These are phyloP conservation scores for Teratosphaeria gauchensis DNA, from an alignment of 2,329 filamentous ascomycete genomes.

Conservation along the genomic window DNA sequence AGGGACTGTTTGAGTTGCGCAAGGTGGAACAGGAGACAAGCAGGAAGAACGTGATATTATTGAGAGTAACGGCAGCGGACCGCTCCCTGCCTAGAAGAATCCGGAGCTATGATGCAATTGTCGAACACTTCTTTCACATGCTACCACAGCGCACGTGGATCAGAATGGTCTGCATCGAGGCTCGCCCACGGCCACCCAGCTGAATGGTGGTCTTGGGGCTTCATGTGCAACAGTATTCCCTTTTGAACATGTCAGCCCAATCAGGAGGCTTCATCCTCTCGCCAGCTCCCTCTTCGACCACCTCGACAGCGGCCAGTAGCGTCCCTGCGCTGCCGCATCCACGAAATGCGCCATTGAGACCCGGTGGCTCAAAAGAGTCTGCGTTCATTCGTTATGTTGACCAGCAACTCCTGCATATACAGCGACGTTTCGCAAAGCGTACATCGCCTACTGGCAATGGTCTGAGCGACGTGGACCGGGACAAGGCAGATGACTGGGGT, in stretches of 20 bases:
- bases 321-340: slow-evolving; percentile 39
- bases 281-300: slow-evolving; percentile 40
- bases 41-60: too few relatives aligned
- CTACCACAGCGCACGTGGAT: too few relatives aligned
- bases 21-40: too few relatives aligned
- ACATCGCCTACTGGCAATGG: slow-evolving; percentile 23
- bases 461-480: slow-evolving; percentile 16
- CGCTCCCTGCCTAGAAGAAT: too few relatives aligned
- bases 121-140: too few relatives aligned
- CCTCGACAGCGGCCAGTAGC: slow-evolving; percentile 27
- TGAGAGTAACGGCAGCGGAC: too few relatives aligned
- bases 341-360: slow-evolving; percentile 41
- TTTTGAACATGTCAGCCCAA: not conserved
- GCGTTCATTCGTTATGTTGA: slow-evolving; percentile 50
- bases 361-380: slow-evolving; percentile 50
- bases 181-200: too few relatives aligned
- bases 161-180: too few relatives aligned
- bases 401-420: slow-evolving; percentile 40
- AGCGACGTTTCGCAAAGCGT: slow-evolving; percentile 45
- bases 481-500: slow-evolving; percentile 27
- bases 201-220: too few relatives aligned
- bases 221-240: too few relatives aligned
- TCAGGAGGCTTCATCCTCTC: slow-evolving; percentile 40
- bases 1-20: too few relatives aligned
- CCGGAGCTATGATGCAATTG: too few relatives aligned